Evolutionary conservation across 805 yeast genomes (phyloP), one percentile per base, ranked within the genome.

Genomic region (Candida ipomoeae): DNA sequence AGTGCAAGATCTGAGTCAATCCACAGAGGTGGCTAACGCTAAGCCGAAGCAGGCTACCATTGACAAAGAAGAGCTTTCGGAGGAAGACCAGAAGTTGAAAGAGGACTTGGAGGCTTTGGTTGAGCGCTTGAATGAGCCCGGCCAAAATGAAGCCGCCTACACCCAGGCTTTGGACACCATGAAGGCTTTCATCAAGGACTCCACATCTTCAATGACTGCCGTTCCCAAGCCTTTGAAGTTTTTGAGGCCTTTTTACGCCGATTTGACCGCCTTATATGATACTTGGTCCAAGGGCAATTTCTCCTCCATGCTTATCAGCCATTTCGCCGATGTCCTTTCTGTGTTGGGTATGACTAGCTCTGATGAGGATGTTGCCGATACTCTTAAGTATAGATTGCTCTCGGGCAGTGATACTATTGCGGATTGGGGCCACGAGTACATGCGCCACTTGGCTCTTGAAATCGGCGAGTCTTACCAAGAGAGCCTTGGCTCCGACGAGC

Each of bases 131-230:
- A 70, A 70, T 53, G 90, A 83, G 55, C 66, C 80, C 2, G 75
- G 78, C 52, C 60, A 74, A 43, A 43, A 60, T 6, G 61, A 54
- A n/a, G 65, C 71, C 17, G 70, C 81, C 18, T 87, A 88, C 63
- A 69, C 70, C 34, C 71, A 81, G 11, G 79, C 89, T n/a, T 76
- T 94, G 59, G 76, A 77, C 39, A 76, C 84, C 47, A 78, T 94
- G 67, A 90, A 89, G 63, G 80, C 77, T 44, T 82, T 82, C 60
- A 91, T 94, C 61, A 82, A 89, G 57, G 95, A 94, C 49, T 87
- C 97, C 11, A 94, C 99, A 2, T 88, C 97, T 36, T 91, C 97
- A 7, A 94, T 94, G 97, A 94, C 99, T 1, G 99, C 99, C 2
- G 99, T 94, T 46, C 99, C 99, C 36, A 94, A 94, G 69, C 99